Conservation (phyloP, 2,329 filamentous ascomycete genomes). For the Raffaelea ambrosiae region DNA sequence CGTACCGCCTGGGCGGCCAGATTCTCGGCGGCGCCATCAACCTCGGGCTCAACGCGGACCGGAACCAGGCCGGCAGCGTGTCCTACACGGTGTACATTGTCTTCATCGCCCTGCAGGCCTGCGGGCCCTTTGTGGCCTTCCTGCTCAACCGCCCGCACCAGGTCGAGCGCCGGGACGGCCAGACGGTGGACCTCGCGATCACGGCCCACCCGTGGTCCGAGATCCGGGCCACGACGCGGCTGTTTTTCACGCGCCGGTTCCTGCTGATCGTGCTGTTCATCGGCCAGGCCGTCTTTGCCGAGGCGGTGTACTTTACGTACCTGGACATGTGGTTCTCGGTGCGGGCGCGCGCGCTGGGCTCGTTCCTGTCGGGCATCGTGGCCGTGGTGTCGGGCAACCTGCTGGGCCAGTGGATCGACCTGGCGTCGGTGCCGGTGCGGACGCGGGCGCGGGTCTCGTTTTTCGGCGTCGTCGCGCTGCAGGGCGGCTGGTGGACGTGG, state of each 20-base stretch:
- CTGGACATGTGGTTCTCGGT: slow-evolving; percentile 62
- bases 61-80: slow-evolving; percentile 43
- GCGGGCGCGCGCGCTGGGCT: slow-evolving; percentile 58
- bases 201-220: slow-evolving; percentile 47
- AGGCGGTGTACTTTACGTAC: slow-evolving; percentile 67
- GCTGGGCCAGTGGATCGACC: slow-evolving; percentile 55
- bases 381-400: slow-evolving; percentile 58
- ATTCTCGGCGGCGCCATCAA: slow-evolving; percentile 67
- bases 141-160: slow-evolving; percentile 52
- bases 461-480: slow-evolving; percentile 42
- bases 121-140: slow-evolving; percentile 54
- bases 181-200: slow-evolving; percentile 51
- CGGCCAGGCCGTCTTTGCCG: slow-evolving; percentile 60
- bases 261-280: slow-evolving; percentile 60
- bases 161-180: slow-evolving; percentile 58
- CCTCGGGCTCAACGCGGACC: slow-evolving; percentile 53
- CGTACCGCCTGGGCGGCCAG: slow-evolving; percentile 50
- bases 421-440: slow-evolving; percentile 43
- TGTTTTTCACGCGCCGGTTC: slow-evolving; percentile 54
- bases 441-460: slow-evolving; percentile 47
- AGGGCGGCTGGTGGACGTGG: slow-evolving; percentile 68
- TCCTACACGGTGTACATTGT: slow-evolving; percentile 61
- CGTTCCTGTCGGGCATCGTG: slow-evolving; percentile 60
- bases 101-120: slow-evolving; percentile 62
- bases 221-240: slow-evolving; percentile 46